Evolutionary conservation across 805 yeast species (phyloP), one percentile per base, ranked within the genome.

Genomic region (Pachysolen tannophilus): DNA sequence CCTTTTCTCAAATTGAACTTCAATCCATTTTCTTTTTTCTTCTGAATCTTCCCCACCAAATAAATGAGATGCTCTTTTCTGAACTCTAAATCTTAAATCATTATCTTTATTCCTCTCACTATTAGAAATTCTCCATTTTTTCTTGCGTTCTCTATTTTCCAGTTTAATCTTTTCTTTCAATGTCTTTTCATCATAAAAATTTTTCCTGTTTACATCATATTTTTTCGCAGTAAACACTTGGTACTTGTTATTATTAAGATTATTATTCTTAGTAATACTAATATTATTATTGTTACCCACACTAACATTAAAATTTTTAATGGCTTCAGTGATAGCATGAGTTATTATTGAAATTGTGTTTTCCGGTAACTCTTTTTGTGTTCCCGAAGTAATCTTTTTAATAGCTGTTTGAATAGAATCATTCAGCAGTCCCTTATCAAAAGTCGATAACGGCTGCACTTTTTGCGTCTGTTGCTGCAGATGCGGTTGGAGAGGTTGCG

Each of bases 41-140:
- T 60, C 65, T 8, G 79, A 58, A 6, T 74, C 76, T 1, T 58
- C 64, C 8, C 64, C 69, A 1, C 95, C 92, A 58, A 75, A 87
- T 45, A 80, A 58, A 14, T 57, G 59, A 26, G 60, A 63, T 0
- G 97, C 96, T 27, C 92, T 65, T 44, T 79, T 80, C 43, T 72
- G 68, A 15, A 90, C 78, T 37, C 97, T 65, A 0, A 83, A 75
- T 34, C 94, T 67, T 36, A 90, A 62, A 51, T 90, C 97, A 48
- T 85, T 81, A 53, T 87, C 95, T 60, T 84, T 80, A 55, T 88
- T 88, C 44, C 92, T 67, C 40, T 80, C 80, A 7, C 73, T 70
- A 50, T 90, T 86, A 19, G 74, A 78, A 43, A 77, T 88, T 48
- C 95, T 67, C 95, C 95, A 85, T 44, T 73, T 71, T 58, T 82